These are phyloP conservation scores for Carnegiea gigantea DNA, from an alignment of 179 eudicot genomes.

Conservation along the genomic window DNA sequence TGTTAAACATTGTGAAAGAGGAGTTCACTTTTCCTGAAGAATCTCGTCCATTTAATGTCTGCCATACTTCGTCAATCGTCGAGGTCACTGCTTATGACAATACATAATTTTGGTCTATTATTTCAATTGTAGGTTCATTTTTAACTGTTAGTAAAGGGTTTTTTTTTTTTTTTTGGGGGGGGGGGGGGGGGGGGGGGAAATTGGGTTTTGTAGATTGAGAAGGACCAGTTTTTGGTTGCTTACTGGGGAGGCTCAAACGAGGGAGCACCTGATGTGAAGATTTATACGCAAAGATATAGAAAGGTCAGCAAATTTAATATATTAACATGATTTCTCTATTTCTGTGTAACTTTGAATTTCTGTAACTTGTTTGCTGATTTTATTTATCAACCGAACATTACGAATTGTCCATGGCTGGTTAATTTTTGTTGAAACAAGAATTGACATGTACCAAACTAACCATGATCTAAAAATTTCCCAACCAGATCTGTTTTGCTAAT, in stretches of 20 bases:
- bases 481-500: too few species aligned
- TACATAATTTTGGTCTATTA: neutral
- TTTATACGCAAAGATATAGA: conserved; percentile 55
- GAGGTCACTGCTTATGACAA: neutral
- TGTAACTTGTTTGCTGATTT: too few species aligned
- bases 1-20: neutral
- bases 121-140: neutral
- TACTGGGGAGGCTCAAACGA: conserved; percentile 73
- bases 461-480: too few species aligned
- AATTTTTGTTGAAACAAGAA: too few species aligned
- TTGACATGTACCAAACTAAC: too few species aligned
- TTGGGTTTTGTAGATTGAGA: neutral
- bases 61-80: conserved; percentile 2
- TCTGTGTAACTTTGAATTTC: too few species aligned
- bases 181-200: too few species aligned
- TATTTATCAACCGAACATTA: too few species aligned
- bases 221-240: conserved; percentile 35
- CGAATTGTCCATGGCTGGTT: too few species aligned
- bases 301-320: conserved; percentile 35
- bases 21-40: conserved; percentile 2
- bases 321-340: too few species aligned
- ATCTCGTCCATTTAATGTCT: conserved; percentile 3
- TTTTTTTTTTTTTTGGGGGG: too few species aligned
- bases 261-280: conserved; percentile 74
- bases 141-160: too few species aligned